Base-by-base conservation (phyloP, 805 yeast genomes). In the Kluyveromyces wickerhamii region DNA sequence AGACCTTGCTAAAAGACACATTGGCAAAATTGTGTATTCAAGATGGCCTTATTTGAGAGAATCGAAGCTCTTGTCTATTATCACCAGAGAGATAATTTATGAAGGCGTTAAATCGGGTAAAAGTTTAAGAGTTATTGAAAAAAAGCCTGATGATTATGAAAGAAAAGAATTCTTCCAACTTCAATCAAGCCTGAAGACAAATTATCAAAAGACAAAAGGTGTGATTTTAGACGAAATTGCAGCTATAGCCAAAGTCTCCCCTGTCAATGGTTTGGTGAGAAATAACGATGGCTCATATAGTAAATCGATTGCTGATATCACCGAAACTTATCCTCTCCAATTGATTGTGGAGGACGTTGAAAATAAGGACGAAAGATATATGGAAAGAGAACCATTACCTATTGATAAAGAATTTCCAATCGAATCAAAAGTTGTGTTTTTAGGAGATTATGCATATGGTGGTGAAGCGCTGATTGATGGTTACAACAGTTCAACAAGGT, bases 21-120 rank as follows among this genome's bases (percentile, higher is more conserved):
- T 81, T 36, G 78, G 76, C 29, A 68, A 75, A 38, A 59, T 75
- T 32, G 80, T 83, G 2, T 88, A 77, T 53, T 73, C 83, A 9
- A 74, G 79, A 46, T 92, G 95, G 89, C 99, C 99, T n/a, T 84
- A 75, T 51, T 64, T 92, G 44, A 71, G 77, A 46, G 96, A 89
- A 60, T 80, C 87, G 7, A 75, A 72, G 49, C 76, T 89, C 26
- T 64, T 76, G 9, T 67, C 70, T 15, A 72, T 89, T 4, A 54
- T 67, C 22, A 88, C 82, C 53, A 71, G 67, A 10, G 57, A 64
- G 12, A 60, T 57, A 47, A 66, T 63, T 29, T 82, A 72, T 47
- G 54, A 54, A 19, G 49, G 45, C 8, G 37, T 35, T 10, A 36
- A 31, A 35, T 38, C 18, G 15, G 27, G 16, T 9, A 37, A 46